Evolutionary conservation across 352 stramenopile species (phyloP).

Genomic region (Phytophthora kernoviae): DNA sequence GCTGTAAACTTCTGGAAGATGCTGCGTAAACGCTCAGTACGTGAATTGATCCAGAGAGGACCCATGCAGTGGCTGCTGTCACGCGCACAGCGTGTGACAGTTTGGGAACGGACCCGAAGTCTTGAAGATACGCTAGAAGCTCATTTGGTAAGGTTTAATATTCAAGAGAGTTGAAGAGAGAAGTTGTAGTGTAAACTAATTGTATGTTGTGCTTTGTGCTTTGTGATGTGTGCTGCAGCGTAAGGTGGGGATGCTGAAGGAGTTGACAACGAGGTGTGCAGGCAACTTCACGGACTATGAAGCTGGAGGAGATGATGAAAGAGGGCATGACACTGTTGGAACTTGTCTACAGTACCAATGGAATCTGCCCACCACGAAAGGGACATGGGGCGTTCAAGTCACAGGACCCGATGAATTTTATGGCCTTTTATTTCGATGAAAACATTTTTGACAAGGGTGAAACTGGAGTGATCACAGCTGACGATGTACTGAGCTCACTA

Average conservation of each 20-base stretch:
- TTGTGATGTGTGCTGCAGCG: slow-evolving; percentile 29
- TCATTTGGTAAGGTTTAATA: slow-evolving; percentile 48
- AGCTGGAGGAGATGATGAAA: slow-evolving; percentile 37
- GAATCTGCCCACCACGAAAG: slow-evolving; percentile 58
- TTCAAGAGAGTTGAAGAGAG: background rate
- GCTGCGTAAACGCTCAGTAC: slow-evolving; percentile 46
- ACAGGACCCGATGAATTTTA: slow-evolving; percentile 49
- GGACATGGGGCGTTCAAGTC: slow-evolving; percentile 60
- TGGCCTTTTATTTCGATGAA: slow-evolving; percentile 47
- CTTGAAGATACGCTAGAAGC: slow-evolving; percentile 71
- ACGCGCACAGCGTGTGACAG: slow-evolving; percentile 54
- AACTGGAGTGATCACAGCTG: slow-evolving; percentile 10
- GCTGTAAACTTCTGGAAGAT: slow-evolving; percentile 74
- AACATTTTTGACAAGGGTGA: slow-evolving; percentile 28
- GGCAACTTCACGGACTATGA: slow-evolving; percentile 37
- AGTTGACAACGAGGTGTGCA: slow-evolving; percentile 52
- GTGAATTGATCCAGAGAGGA: slow-evolving; percentile 53
- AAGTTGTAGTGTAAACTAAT: background rate
- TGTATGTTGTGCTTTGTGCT: too few relatives aligned
- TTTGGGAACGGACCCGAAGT: slow-evolving; percentile 64
- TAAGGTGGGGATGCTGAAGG: slow-evolving; percentile 77
- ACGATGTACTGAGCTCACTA: slow-evolving; percentile 55
- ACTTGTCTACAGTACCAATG: slow-evolving; percentile 62
- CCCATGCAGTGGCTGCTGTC: slow-evolving; percentile 71
- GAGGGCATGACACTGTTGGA: slow-evolving; percentile 57